Base-by-base conservation (phyloP, 1,284 basidiomycete genomes). In the Pterula multifida region DNA sequence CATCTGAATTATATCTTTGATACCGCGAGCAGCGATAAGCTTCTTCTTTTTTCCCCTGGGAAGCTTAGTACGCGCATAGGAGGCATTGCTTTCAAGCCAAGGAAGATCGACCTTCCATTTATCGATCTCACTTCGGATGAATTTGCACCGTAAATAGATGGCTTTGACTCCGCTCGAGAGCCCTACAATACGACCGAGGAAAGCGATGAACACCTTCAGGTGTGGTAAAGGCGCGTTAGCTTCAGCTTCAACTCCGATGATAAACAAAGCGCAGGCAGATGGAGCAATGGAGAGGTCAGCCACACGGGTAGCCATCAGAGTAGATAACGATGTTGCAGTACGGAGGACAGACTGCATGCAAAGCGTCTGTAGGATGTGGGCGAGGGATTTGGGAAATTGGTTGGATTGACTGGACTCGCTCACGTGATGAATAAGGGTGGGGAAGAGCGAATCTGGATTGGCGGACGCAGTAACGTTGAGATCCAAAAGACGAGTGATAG, bases 41-140 rank as follows among this genome's bases (percentile, higher is more conserved):
- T 22, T n/a, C 39, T 42, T 42, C 39, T 17, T 42, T 22, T 42
- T 42, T 6, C 39, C 39, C 17, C 39, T 42, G n/a, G 39, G 39
- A 42, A 42, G 13, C 13, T 42, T 42, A 17, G n/a, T 22, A 22
- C 39, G 39, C 9, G n/a, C 39, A 17, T 17, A 42, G 39, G 39
- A 6, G 9, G 39, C 39, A 17, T 42, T 42, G 39, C 19, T 42
- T 22, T 42, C 39, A 22, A 42, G 39, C 39, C 39, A 42, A 4
- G 39, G 39, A 42, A 42, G n/a, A n/a, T 17, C 13, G n/a, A 22
- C 21, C 39, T 42, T 42, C 39, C 39, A 42, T 19, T 42, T 42
- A 42, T 42, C 39, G 39, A 42, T 42, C 19, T 42, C 39, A 42
- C 19, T 17, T 42, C 39, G 39, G 39, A 42, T 6, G 19, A 42